These are phyloP conservation scores for Neocatenulostroma microsporum DNA, from an alignment of 2,329 filamentous ascomycete genomes.

Conservation along the genomic window DNA sequence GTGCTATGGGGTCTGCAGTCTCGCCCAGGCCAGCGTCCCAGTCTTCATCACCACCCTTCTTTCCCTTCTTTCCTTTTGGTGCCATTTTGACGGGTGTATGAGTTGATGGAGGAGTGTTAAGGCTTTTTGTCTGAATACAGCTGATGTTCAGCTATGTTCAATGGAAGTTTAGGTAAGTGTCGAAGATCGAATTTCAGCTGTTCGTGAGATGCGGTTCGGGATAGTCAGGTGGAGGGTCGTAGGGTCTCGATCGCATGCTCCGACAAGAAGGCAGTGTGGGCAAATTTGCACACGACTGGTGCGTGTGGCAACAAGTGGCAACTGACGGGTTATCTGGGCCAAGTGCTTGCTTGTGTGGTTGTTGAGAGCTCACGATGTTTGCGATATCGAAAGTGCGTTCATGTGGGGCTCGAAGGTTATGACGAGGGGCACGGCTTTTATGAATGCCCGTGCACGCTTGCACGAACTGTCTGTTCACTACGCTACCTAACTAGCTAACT, in stretches of 20 bases:
- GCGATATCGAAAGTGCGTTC: too few species aligned
- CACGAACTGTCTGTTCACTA: too few species aligned
- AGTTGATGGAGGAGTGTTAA: neutral
- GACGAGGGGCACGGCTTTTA: too few species aligned
- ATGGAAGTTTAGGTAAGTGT: constrained; percentile 1
- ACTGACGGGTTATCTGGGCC: too few species aligned
- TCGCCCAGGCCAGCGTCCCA: constrained; percentile 94
- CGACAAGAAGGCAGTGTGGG: constrained; percentile 13
- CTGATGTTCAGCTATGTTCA: neutral
- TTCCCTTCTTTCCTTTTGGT: constrained; percentile 91
- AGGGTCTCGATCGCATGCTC: constrained; percentile 25
- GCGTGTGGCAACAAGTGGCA: too few species aligned
- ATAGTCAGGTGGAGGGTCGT: constrained; percentile 20
- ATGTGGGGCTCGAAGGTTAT: too few species aligned
- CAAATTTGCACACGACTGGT: neutral
- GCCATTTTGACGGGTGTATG: constrained; percentile 51
- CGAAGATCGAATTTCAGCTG: constrained; percentile 18
- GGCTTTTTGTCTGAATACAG: neutral
- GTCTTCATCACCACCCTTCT: constrained; percentile 73
- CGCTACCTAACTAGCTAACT: too few species aligned
- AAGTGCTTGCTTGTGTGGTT: neutral
- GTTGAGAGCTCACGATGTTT: too few species aligned
- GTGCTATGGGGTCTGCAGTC: constrained; percentile 54
- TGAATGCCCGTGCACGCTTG: too few species aligned
- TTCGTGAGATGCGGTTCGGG: constrained; percentile 24